These are phyloP conservation scores for Eucalyptus curtisii DNA, from an alignment of 345 rosid species.

Conservation along the genomic window DNA sequence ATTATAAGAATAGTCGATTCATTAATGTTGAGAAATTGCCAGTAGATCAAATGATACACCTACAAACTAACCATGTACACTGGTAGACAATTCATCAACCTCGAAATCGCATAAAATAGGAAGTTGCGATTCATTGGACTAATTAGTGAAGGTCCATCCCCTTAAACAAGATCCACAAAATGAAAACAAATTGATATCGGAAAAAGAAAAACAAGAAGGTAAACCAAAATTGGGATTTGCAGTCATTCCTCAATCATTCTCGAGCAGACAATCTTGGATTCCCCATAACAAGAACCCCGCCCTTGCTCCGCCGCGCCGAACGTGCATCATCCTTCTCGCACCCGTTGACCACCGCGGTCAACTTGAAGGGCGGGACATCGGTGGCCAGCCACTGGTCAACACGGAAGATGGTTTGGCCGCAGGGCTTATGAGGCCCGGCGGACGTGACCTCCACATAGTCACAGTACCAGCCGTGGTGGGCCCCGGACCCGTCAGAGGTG, in stretches of 20 bases:
- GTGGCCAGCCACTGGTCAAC: constrained; percentile 33
- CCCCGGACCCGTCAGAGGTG: constrained; percentile 34
- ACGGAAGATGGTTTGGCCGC: constrained; percentile 13
- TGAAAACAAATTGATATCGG: not conserved
- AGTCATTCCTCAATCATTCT: not conserved
- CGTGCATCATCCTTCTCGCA: not conserved
- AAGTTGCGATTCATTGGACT: not conserved
- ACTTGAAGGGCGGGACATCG: constrained; percentile 9
- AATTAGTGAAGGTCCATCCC: not conserved
- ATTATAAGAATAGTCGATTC: not conserved
- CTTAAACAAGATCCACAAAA: not conserved
- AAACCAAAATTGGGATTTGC: not conserved
- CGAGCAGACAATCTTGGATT: not conserved
- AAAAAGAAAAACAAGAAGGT: fast-evolving
- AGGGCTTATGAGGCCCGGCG: constrained; percentile 13
- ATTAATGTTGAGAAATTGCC: not conserved
- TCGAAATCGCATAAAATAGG: not conserved
- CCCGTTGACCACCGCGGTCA: constrained; percentile 18
- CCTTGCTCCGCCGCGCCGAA: not conserved
- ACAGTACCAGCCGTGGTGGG: constrained; percentile 41
- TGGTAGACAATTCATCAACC: not conserved
- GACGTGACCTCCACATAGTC: constrained; percentile 32
- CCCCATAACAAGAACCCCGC: not conserved
- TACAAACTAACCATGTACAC: not conserved
- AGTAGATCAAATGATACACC: not conserved